Percentiles rank a stretch among this genome's conserved stretches.
Evolutionary conservation across 352 stramenopile species (phyloP).

Genomic region (Plasmopara muralis): DNA sequence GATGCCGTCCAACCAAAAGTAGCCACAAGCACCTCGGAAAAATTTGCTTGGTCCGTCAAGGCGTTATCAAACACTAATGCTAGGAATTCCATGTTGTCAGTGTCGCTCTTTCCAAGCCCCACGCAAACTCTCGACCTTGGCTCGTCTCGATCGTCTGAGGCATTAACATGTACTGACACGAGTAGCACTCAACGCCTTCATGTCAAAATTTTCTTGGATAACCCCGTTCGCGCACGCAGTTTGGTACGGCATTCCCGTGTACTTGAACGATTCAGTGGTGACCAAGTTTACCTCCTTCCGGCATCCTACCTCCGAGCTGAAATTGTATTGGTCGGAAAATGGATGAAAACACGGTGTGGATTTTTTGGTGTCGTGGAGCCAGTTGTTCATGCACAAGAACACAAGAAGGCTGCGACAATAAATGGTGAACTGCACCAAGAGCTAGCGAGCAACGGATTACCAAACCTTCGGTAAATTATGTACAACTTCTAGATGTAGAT

Average conservation of each 20-base stretch:
- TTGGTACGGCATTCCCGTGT: slow-evolving; percentile 31
- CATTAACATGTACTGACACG: slow-evolving; percentile 7
- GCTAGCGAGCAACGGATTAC: background rate
- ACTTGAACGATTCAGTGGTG: slow-evolving; percentile 30
- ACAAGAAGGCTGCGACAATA: slow-evolving; percentile 8
- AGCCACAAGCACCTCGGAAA: background rate
- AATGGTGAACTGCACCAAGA: slow-evolving; percentile 2
- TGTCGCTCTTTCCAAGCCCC: slow-evolving; percentile 17
- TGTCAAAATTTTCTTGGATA: slow-evolving; percentile 28
- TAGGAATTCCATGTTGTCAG: slow-evolving; percentile 21
- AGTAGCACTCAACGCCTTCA: slow-evolving; percentile 24
- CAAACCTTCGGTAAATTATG: slow-evolving; percentile 9
- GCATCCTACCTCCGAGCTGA: slow-evolving; percentile 40
- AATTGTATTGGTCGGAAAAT: slow-evolving; percentile 26
- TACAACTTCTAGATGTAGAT: no score
- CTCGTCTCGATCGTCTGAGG: slow-evolving; percentile 2
- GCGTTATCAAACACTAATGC: slow-evolving; percentile 14
- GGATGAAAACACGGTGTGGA: slow-evolving; percentile 30
- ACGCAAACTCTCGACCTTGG: background rate
- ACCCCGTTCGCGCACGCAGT: slow-evolving; percentile 38
- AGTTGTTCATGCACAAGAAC: slow-evolving; percentile 18
- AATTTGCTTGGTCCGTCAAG: no score
- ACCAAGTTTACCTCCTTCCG: slow-evolving; percentile 28
- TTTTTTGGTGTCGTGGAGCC: slow-evolving; percentile 45
- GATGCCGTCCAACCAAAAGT: slow-evolving; percentile 8